A percentile compares a stretch with the other conserved stretches of the same genome.
Conservation (phyloP, 768 basidiomycete species). For the Pleurotus salmoneostramineus region DNA sequence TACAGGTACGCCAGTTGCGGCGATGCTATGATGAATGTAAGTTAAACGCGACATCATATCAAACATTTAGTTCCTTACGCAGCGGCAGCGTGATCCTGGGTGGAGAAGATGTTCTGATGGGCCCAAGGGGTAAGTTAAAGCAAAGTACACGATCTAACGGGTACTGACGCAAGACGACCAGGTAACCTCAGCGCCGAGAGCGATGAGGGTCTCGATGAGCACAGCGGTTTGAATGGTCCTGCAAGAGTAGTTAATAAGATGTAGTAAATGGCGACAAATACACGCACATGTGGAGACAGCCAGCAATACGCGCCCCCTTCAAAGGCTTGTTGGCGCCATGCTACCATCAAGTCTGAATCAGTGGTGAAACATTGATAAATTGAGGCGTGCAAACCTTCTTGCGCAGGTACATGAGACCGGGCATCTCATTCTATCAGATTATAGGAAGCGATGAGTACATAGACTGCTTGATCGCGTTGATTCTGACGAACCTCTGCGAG, state of each 20-base stretch:
- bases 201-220: conserved; percentile 95
- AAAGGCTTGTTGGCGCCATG: conserved; percentile 80
- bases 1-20: conserved; percentile 97
- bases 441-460: neutral
- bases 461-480: conserved; percentile 7
- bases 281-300: conserved; percentile 93
- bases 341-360: conserved; percentile 31
- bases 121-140: neutral
- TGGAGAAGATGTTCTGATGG: conserved; percentile 94
- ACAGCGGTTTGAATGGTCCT: conserved; percentile 99
- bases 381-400: conserved; percentile 55
- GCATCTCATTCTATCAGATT: conserved; percentile 77
- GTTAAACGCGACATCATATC: conserved; percentile 1
- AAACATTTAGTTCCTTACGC: conserved; percentile 54
- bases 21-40: conserved; percentile 54
- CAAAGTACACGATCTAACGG: neutral
- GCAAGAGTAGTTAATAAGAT: conserved; percentile 9
- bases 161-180: conserved; percentile 94
- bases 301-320: conserved; percentile 93
- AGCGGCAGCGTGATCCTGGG: conserved; percentile 98
- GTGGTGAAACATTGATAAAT: neutral
- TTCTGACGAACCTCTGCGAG: conserved; percentile 80
- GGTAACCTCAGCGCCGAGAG: conserved; percentile 93
- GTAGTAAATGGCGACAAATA: neutral
- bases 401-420: conserved; percentile 92